Evolutionary conservation across 2,329 filamentous ascomycete species (phyloP), one percentile per base, ranked within the genome.

Genomic region (Orbilia oligospora): DNA sequence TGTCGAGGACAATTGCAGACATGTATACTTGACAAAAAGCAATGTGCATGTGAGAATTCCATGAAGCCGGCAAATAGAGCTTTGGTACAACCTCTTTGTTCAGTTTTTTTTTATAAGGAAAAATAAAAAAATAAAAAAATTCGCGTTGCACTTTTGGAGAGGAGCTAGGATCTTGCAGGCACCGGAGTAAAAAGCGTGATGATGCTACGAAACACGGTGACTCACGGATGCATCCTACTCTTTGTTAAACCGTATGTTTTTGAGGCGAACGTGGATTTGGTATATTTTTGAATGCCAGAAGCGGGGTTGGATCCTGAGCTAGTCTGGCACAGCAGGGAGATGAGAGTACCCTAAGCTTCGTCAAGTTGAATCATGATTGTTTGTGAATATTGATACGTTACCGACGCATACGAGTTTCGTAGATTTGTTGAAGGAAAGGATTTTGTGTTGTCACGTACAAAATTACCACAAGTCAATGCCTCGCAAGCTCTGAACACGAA

Each of bases 141-240:
- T 71, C 72, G 72, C 65, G 72, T 76, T 76, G 72, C 72, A 58
- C 30, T 76, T 76, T 76, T 76, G 72, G 65, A 61, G 49, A 14
- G n/a, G 30, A 3, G 27, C 51, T 16, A 58, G 24, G 69, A 66
- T 72, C 48, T 56, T 66, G 61, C 69, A 72, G 51, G 20, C 53
- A 46, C 14, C 24, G 20, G 44, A 46, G 44, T 3, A 22, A 1
- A n/a, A 27, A 24, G 53, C 9, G n/a, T 41, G 48, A 12, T 61
- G 53, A 30, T 12, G n/a, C 49, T 38, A 38, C 58, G 66, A 61
- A 41, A 22, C 20, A 41, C 44, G 24, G 72, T 76, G 72, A 71
- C 48, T 76, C 72, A 71, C 65, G 33, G 20, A 22, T 58, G 65
- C 72, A 71, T 66, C 20, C 51, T 41, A 18, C 55, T 27, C 30